phyloP scores from a whole-genome alignment of 148 eudicot species.

The Arbutus unedo region DNA sequence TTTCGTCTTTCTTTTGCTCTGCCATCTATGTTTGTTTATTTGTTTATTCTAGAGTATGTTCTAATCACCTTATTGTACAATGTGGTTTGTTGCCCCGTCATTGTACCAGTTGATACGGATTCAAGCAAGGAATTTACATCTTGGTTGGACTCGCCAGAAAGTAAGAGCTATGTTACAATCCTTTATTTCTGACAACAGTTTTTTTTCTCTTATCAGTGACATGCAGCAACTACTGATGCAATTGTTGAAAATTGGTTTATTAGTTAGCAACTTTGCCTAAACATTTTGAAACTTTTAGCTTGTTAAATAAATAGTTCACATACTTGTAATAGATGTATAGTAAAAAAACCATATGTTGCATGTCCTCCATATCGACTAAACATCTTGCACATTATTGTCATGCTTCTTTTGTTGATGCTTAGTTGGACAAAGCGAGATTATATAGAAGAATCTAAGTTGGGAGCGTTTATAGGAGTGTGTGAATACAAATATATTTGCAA shows the following conservation, averaged over 20 bases:
- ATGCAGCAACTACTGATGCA: background rate
- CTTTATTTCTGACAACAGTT: background rate
- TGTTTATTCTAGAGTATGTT: background rate
- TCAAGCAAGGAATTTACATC: constrained; percentile 65
- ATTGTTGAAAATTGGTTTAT: background rate
- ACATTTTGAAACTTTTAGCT: background rate
- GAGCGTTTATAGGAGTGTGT: no score
- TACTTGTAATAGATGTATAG: background rate
- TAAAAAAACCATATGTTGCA: background rate
- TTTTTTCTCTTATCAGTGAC: background rate
- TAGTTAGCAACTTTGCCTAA: background rate
- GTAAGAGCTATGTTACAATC: constrained; percentile 32
- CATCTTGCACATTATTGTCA: no score
- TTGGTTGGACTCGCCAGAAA: constrained; percentile 92
- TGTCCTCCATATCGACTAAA: background rate
- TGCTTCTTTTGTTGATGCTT: no score
- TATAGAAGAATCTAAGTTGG: no score
- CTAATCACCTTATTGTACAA: background rate
- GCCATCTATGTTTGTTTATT: background rate
- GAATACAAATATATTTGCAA: no score
- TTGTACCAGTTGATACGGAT: constrained; percentile 60
- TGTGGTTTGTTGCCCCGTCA: constrained; percentile 3
- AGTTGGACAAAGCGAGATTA: no score
- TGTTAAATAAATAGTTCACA: background rate
- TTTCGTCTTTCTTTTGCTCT: background rate